Percentiles rank a stretch among this genome's conserved stretches.
These are phyloP conservation scores for Eleusine indica DNA, from an alignment of 176 grass and related monocot species.

Conservation along the genomic window DNA sequence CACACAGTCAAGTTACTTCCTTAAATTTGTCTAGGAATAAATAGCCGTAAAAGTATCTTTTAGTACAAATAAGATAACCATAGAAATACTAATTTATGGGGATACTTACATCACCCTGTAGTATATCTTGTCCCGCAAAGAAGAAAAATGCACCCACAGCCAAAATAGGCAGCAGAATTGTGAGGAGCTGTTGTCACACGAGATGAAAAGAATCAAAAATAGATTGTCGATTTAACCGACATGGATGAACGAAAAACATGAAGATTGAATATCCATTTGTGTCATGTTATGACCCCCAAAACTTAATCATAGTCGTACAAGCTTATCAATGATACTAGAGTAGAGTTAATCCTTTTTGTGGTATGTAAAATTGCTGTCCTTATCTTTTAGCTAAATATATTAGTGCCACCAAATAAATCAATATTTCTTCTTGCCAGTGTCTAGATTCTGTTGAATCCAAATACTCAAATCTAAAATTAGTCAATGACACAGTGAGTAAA, in stretches of 20 bases:
- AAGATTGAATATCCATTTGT: conserved; percentile 10
- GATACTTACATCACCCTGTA: conserved; percentile 71
- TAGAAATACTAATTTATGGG: conserved; percentile 11
- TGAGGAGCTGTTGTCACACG: conserved; percentile 60
- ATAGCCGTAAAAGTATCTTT: background rate
- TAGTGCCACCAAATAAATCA: background rate
- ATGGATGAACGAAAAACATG: background rate
- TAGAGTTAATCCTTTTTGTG: background rate
- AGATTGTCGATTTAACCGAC: background rate
- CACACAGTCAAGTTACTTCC: background rate
- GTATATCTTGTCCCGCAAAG: conserved; percentile 78
- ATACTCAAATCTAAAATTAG: background rate
- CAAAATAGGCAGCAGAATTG: conserved; percentile 76
- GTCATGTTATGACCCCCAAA: background rate
- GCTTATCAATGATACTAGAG: conserved; percentile 20
- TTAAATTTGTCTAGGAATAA: conserved; percentile 9
- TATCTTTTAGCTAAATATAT: background rate
- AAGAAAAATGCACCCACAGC: conserved; percentile 81
- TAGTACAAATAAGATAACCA: background rate
- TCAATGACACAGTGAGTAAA: background rate
- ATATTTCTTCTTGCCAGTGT: background rate
- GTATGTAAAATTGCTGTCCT: background rate
- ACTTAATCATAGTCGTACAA: background rate
- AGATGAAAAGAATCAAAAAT: conserved; percentile 15
- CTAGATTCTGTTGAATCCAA: conserved; percentile 6